Evolutionary conservation across 2,329 filamentous ascomycete species (phyloP).

Genomic region (Fusarium falciforme): DNA sequence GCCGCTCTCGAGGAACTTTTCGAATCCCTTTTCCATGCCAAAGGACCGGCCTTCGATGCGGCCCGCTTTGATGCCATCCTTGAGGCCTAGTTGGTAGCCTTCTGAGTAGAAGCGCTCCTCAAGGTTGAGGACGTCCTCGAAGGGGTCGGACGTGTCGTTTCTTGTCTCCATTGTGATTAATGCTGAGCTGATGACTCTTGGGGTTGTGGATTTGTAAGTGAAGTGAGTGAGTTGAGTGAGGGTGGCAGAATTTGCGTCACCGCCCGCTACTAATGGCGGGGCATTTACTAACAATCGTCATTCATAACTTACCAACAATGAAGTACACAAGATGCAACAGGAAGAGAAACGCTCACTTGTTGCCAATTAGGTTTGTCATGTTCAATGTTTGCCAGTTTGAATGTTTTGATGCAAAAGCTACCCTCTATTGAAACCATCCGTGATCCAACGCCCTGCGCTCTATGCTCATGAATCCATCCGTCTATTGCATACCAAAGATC

Average conservation of each 20-base stretch:
- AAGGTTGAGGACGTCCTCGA: conserved; percentile 68
- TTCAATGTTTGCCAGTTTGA: conserved; percentile 7
- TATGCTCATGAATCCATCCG: background rate
- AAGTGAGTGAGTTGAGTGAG: conserved; percentile 22
- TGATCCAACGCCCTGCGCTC: conserved; percentile 25
- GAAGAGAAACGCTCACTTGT: background rate
- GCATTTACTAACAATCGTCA: conserved; percentile 16
- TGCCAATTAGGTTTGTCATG: background rate
- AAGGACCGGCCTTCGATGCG: conserved; percentile 90
- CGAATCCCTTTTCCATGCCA: conserved; percentile 91
- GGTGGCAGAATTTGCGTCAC: conserved; percentile 46
- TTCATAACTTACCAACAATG: background rate
- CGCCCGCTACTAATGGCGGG: conserved; percentile 41
- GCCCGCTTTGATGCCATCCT: conserved; percentile 82
- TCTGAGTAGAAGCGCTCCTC: conserved; percentile 82
- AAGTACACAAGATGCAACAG: no score
- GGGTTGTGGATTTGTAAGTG: conserved; percentile 37
- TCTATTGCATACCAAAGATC: conserved; percentile 45
- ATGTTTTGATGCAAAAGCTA: conserved; percentile 8
- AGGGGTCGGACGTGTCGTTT: conserved; percentile 58
- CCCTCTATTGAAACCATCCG: conserved; percentile 17
- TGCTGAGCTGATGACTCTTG: background rate
- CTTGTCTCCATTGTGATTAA: conserved; percentile 19
- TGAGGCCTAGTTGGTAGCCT: conserved; percentile 80
- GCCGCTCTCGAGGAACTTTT: conserved; percentile 88